Evolutionary conservation across 805 yeast species (phyloP), one percentile per base, ranked within the genome.

Genomic region (Nakazawaea pomicola): DNA sequence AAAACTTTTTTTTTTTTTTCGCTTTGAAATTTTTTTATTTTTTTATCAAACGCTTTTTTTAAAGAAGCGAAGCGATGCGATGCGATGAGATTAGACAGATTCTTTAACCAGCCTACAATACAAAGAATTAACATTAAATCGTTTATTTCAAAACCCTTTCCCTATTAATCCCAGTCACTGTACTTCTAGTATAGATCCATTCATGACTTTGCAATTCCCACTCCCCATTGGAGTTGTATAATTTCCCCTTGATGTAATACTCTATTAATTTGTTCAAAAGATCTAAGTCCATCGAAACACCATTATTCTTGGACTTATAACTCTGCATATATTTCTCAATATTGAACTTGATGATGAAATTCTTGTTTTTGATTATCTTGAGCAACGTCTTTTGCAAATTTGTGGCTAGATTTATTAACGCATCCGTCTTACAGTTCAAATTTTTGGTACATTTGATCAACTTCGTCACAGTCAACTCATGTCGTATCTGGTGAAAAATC

Each of bases 151-250:
- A n/a, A n/a, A n/a, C n/a, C n/a, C n/a, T n/a, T n/a, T n/a, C n/a
- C n/a, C n/a, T n/a, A n/a, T n/a, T n/a, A n/a, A n/a, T n/a, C n/a
- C n/a, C n/a, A n/a, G n/a, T n/a, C n/a, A n/a, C n/a, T n/a, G n/a
- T n/a, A n/a, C n/a, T n/a, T n/a, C n/a, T n/a, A n/a, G 19, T 30
- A 16, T 30, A 30, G 15, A 67, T 47, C 69, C 63, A 39, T 53
- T 20, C 27, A 32, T 32, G 6, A 20, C 14, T 11, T 32, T 33
- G 37, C 8, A 33, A 33, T 7, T 4, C 28, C 43, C 43, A 40
- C 14, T 21, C 27, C 47, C 6, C 14, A 4, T 23, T 24, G 18
- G 9, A 17, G 6, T 25, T 27, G 12, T 4, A 33, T 19, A 16
- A 9, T 19, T 21, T 19, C 9, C 18, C 29, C 30, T 14, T 18